These are phyloP conservation scores for Aureobasidium sp. DNA, from an alignment of 2,329 filamentous ascomycete species.

Conservation along the genomic window DNA sequence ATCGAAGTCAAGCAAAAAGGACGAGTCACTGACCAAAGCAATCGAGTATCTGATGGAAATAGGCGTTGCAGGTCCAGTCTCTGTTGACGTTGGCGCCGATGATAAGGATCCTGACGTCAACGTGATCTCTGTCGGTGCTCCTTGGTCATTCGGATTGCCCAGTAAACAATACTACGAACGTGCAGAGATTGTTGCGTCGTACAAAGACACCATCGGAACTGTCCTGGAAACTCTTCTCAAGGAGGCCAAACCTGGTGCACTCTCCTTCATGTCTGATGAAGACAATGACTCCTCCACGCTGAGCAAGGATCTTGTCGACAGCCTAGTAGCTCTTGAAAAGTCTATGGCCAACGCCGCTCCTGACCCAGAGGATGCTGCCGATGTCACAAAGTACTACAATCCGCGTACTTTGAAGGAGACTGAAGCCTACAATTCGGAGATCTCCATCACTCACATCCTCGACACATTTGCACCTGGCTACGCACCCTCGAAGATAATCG, in stretches of 20 bases:
- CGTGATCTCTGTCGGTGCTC: slow-evolving; percentile 38
- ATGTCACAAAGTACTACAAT: slow-evolving; percentile 61
- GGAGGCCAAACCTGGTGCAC: slow-evolving; percentile 20
- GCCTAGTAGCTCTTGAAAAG: slow-evolving; percentile 2
- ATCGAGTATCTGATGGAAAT: slow-evolving; percentile 5
- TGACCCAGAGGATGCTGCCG: slow-evolving; percentile 48
- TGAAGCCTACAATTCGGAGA: slow-evolving; percentile 30
- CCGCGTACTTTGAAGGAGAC: slow-evolving; percentile 51
- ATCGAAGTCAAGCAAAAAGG: slow-evolving; percentile 14
- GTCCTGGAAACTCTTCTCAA: slow-evolving; percentile 30
- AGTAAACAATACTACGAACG: slow-evolving; percentile 55
- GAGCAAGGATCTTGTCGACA: slow-evolving; percentile 39
- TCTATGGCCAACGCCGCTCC: slow-evolving; percentile 46
- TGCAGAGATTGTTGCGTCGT: slow-evolving; percentile 43
- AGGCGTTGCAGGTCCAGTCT: neutral
- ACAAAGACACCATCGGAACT: slow-evolving; percentile 37
- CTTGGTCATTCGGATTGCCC: slow-evolving; percentile 47
- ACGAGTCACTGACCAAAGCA: slow-evolving; percentile 25
- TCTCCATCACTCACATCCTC: slow-evolving; percentile 30
- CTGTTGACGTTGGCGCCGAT: slow-evolving; percentile 28
- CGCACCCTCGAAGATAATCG: slow-evolving; percentile 42
- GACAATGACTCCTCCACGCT: slow-evolving; percentile 18
- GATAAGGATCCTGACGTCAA: slow-evolving; percentile 49
- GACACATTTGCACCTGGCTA: neutral
- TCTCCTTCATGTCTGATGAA: slow-evolving; percentile 16